Evolutionary conservation across 2,329 filamentous ascomycete genomes (phyloP), one percentile per base, ranked within the genome.

Genomic region (Periconia digitata): DNA sequence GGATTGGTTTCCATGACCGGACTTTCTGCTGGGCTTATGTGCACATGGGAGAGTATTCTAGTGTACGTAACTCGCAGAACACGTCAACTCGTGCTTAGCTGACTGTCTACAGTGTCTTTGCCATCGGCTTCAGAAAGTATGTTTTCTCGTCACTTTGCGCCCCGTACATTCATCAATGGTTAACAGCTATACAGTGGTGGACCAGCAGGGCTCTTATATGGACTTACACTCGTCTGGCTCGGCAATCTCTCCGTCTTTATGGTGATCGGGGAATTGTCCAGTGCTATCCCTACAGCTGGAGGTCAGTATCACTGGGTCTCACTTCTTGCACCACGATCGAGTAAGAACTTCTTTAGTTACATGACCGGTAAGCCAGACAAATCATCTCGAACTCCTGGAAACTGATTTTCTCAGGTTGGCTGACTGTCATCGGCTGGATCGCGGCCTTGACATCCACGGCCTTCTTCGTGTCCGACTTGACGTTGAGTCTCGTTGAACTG

Each of bases 331-430:
- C 75, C 75, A 10, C 62, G 60, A 6, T 67, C 65, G 3, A 69
- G 66, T 38, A 74, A 74, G 49, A 72, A 69, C 36, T 71, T 75
- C 41, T 67, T 76, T 44, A 76, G 73, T 51, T 78, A 77, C 46
- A 62, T 77, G 12, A 70, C 74, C 7, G 67, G 67, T 70, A 59
- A 8, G 55, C 8, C 10, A 36, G 3, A 10, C 5, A 6, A 2
- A 17, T 21, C 24, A 34, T 8, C 2, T 3, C 8, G 16, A 20
- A 20, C 18, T 3, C 12, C 16, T n/a, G n/a, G n/a, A n/a, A 17
- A 8, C 27, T 34, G n/a, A 32, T 6, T 32, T 5, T 15, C 6
- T 18, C 5, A 42, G 74, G 75, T 7, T 77, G 75, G 75, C 66
- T 75, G 5, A 73, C 72, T 15, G 72, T 74, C 1, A 62, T 74